These are phyloP conservation scores for Monilinia polystroma DNA, from an alignment of 2,329 filamentous ascomycete species.

Conservation along the genomic window DNA sequence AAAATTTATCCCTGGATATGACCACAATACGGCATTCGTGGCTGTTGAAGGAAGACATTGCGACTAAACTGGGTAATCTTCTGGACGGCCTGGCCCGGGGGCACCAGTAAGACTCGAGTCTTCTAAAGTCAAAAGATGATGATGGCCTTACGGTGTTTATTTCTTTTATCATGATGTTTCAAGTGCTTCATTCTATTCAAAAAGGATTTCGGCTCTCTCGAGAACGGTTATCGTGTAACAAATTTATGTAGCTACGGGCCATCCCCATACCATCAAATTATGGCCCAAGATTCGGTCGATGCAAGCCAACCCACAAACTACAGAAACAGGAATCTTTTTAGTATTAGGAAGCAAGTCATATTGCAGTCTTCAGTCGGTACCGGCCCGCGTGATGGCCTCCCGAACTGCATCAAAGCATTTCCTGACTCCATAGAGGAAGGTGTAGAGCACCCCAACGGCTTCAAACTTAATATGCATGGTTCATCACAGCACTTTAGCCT, in stretches of 20 bases:
- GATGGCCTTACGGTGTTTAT: neutral
- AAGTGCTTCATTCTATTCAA: neutral
- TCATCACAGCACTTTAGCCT: slow-evolving; percentile 24
- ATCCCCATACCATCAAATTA: neutral
- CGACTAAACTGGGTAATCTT: slow-evolving; percentile 9
- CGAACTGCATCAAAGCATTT: slow-evolving; percentile 19
- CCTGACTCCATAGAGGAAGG: slow-evolving; percentile 22
- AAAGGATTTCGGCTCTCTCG: slow-evolving; percentile 13
- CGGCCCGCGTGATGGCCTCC: slow-evolving; percentile 20
- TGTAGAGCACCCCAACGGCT: slow-evolving; percentile 22
- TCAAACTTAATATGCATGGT: slow-evolving; percentile 22
- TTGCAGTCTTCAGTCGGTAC: slow-evolving; percentile 20
- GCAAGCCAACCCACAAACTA: slow-evolving; percentile 13
- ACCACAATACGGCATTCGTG: neutral
- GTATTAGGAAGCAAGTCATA: slow-evolving; percentile 5
- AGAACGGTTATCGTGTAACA: slow-evolving; percentile 10
- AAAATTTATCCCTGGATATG: neutral
- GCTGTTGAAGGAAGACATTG: neutral
- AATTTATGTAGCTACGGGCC: slow-evolving; percentile 7
- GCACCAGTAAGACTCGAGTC: slow-evolving; percentile 2
- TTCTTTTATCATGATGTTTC: neutral
- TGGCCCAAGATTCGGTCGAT: slow-evolving; percentile 12
- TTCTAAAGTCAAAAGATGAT: slow-evolving; percentile 12
- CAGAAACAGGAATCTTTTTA: slow-evolving; percentile 4
- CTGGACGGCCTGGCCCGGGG: neutral